Percentiles rank a stretch among this genome's conserved stretches.
Conservation (phyloP, 1,139 yeast species). For the Insectozyma bohioensis region DNA sequence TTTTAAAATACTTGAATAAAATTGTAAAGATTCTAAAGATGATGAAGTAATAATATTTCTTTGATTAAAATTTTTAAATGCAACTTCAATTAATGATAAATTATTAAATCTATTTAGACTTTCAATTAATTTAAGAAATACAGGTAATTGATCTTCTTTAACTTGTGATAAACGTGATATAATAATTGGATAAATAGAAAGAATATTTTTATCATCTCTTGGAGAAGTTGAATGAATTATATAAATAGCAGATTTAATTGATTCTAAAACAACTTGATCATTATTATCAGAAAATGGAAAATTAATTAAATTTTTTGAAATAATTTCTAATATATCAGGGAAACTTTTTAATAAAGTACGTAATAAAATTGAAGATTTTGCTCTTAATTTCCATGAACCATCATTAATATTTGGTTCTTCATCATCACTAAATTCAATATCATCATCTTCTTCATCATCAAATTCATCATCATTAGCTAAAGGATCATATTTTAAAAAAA, state of each 20-base stretch:
- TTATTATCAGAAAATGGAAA: slow-evolving; percentile 36
- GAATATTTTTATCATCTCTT: slow-evolving; percentile 12
- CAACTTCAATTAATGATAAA: slow-evolving; percentile 19
- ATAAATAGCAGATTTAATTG: slow-evolving; percentile 31
- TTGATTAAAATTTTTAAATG: slow-evolving; percentile 19
- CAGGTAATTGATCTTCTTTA: slow-evolving; percentile 24
- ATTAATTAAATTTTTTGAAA: slow-evolving; percentile 10
- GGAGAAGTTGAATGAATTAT: slow-evolving; percentile 25
- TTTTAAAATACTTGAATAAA: slow-evolving; percentile 26
- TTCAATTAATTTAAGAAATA: slow-evolving; percentile 29
- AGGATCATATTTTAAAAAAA: slow-evolving; percentile 60
- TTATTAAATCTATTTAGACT: slow-evolving; percentile 23
- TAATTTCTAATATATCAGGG: slow-evolving; percentile 21
- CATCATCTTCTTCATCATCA: slow-evolving; percentile 47
- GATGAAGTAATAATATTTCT: slow-evolving; percentile 22
- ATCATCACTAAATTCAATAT: slow-evolving; percentile 15
- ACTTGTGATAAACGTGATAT: slow-evolving; percentile 12
- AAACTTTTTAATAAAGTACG: slow-evolving; percentile 36
- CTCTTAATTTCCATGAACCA: slow-evolving; percentile 70
- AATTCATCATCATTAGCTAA: slow-evolving; percentile 38
- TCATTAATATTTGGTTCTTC: slow-evolving; percentile 50
- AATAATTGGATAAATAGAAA: slow-evolving; percentile 17
- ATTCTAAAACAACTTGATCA: slow-evolving; percentile 38
- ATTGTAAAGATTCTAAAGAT: slow-evolving; percentile 26
- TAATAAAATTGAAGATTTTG: slow-evolving; percentile 50